Evolutionary conservation across 768 basidiomycete genomes (phyloP), one percentile per base, ranked within the genome.

Genomic region (Daedalea quercina): DNA sequence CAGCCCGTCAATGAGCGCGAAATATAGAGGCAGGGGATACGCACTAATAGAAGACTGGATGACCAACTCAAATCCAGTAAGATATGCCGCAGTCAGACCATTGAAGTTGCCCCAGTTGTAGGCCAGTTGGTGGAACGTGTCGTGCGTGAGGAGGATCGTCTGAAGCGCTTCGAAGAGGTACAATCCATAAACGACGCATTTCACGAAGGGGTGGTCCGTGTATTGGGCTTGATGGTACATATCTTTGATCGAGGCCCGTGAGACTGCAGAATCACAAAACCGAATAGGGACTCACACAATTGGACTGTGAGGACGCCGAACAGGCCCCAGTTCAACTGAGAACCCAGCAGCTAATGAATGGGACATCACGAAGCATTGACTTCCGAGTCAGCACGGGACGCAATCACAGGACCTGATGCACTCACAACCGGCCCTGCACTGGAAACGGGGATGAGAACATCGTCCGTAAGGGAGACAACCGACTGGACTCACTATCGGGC

Each of bases 41-140:
- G 33, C 25, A 50, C 48, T 50, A 19, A 50, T 3, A 17, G 28
- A 15, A 7, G 34, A 26, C 48, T 31, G 24, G 8, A 50, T 41
- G n/a, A 33, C 26, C 9, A 33, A 20, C 12, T 41, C 37, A 23
- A 50, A 50, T 19, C 48, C 26, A 8, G 23, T 19, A 31, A 26
- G 31, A 24, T 41, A 35, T 15, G 33, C 8, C 3, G 48, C 28
- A 15, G 22, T 33, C 19, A 50, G n/a, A 25, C 37, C 34, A 3
- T 19, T 37, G 34, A 15, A 50, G 48, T 50, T 17, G 7, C 48
- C 48, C 9, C 9, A 50, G 13, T 33, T 26, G n/a, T 23, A 37
- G n/a, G 34, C 48, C 8, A 50, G 24, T 23, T 50, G 22, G 33
- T 41, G 48, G 48, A 50, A 50, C 20, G 48, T 33, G 31, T 50